A percentile compares a stretch with the other conserved stretches of the same genome.
phyloP scores from a whole-genome alignment of 2,329 filamentous ascomycete genomes.

The Colletotrichum eremochloae region DNA sequence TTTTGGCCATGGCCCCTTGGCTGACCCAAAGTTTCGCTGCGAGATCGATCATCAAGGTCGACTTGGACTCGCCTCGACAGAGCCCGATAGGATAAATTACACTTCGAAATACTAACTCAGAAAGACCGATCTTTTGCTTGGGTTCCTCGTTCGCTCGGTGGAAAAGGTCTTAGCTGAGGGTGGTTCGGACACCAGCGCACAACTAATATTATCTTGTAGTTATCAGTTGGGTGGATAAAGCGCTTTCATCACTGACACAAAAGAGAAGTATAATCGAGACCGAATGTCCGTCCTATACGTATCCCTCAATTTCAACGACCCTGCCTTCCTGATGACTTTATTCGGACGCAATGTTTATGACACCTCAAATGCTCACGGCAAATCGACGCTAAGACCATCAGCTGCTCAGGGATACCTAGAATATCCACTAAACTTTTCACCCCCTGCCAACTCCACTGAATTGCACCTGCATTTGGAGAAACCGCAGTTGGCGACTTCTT shows the following conservation, averaged over 20 bases:
- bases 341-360: background rate
- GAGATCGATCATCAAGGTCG: background rate
- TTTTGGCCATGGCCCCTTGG: background rate
- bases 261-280: too few species aligned
- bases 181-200: background rate
- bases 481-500: constrained; percentile 10
- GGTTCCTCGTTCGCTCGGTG: background rate
- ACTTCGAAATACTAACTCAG: background rate
- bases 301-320: background rate
- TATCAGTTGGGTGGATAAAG: background rate
- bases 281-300: background rate
- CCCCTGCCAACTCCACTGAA: constrained; percentile 29
- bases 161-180: background rate
- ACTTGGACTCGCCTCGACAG: background rate
- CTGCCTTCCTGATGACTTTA: background rate
- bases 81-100: background rate
- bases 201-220: background rate
- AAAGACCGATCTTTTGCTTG: background rate
- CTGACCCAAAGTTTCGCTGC: background rate
- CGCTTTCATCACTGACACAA: background rate
- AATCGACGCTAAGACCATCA: constrained; percentile 15
- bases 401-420: background rate
- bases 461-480: constrained; percentile 23
- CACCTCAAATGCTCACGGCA: background rate
- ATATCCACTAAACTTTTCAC: constrained; percentile 20